phyloP scores from a whole-genome alignment of 257 asterid species.

The Nicotiana tomentosiformis region DNA sequence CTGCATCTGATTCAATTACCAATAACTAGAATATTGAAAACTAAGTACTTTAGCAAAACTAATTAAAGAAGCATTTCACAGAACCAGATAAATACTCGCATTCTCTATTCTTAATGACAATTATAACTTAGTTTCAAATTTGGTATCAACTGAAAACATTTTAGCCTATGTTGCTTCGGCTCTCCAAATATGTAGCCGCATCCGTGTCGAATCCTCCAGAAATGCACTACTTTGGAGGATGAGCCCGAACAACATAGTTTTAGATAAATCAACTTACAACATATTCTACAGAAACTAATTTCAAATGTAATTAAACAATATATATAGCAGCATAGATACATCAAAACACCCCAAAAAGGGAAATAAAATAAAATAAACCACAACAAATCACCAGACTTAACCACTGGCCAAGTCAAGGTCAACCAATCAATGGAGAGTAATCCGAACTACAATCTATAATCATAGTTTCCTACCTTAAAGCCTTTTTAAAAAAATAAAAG shows the following conservation, averaged over 20 bases:
- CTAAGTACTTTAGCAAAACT: background rate
- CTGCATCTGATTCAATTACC: background rate
- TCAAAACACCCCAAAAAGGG: background rate
- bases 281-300: no score
- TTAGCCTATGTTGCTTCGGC: background rate
- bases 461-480: background rate
- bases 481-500: no score
- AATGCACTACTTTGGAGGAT: no score
- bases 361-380: background rate
- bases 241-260: no score
- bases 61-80: background rate
- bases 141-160: background rate
- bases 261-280: no score
- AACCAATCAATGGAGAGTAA: background rate
- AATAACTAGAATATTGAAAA: background rate
- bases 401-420: background rate
- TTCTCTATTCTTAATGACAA: background rate
- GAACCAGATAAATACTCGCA: background rate
- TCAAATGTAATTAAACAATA: background rate
- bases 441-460: background rate
- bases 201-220: no score
- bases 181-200: no score
- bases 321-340: background rate
- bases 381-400: background rate
- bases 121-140: background rate